Conservation (phyloP, 2,329 filamentous ascomycete species). For the Rhynchosporium graminicola region DNA sequence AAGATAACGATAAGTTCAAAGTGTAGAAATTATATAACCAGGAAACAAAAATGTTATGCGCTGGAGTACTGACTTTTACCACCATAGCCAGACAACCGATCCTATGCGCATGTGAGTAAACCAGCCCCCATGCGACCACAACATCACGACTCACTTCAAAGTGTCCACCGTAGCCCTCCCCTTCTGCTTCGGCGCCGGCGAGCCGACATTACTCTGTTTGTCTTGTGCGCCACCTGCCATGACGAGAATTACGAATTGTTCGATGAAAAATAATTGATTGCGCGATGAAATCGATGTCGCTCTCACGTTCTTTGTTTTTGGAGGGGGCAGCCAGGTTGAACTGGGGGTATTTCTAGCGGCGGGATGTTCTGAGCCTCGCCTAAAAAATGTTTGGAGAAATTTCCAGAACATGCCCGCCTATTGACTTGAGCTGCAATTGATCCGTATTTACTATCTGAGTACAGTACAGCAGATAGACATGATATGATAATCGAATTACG, state of each 20-base stretch:
- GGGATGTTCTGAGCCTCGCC: constrained; percentile 21
- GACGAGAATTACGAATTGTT: constrained; percentile 42
- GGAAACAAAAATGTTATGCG: neutral
- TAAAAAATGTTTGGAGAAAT: constrained; percentile 19
- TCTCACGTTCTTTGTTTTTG: constrained; percentile 15
- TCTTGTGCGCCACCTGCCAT: constrained; percentile 55
- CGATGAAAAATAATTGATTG: constrained; percentile 32
- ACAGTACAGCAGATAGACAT: constrained; percentile 11
- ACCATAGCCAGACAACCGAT: constrained; percentile 43
- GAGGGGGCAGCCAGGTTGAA: constrained; percentile 31
- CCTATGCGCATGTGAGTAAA: constrained; percentile 31
- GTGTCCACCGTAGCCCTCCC: constrained; percentile 84
- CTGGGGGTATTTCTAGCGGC: constrained; percentile 17
- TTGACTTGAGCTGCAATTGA: neutral
- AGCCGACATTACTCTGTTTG: constrained; percentile 57
- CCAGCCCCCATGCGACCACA: constrained; percentile 17
- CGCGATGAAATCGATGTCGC: constrained; percentile 19
- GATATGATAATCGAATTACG: constrained; percentile 18
- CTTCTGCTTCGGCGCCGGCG: constrained; percentile 64
- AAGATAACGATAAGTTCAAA: neutral
- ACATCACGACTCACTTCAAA: constrained; percentile 60
- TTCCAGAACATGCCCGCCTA: neutral
- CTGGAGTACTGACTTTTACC: constrained; percentile 36
- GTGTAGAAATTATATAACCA: neutral
- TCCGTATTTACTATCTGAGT: neutral